These are phyloP conservation scores for Jaltomata sinuosa DNA, from an alignment of 257 asterid genomes.

Conservation along the genomic window DNA sequence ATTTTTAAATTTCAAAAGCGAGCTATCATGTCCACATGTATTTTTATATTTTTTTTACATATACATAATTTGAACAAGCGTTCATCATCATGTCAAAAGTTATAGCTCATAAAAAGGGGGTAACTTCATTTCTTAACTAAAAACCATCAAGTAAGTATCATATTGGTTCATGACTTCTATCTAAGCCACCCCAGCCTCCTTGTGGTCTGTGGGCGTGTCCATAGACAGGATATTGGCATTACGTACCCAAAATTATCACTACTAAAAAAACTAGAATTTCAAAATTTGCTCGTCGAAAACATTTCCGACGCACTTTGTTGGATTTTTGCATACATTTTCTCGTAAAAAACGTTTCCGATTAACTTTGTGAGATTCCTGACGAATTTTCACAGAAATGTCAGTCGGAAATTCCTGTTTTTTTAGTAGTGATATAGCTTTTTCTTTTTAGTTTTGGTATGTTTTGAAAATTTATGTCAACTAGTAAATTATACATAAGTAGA, in stretches of 20 bases:
- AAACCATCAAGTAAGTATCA: background rate
- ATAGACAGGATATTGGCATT: background rate
- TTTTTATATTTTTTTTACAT: background rate
- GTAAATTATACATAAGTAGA: background rate
- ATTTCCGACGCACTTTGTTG: no score
- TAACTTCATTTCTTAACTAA: background rate
- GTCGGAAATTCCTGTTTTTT: background rate
- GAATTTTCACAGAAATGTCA: no score
- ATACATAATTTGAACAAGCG: background rate
- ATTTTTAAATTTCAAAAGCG: background rate
- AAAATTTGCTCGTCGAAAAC: no score
- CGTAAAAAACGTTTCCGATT: background rate
- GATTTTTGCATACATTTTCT: background rate
- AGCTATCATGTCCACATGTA: accelerated
- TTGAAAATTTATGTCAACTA: background rate
- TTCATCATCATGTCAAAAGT: background rate
- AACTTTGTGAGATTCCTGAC: no score
- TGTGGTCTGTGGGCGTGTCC: background rate
- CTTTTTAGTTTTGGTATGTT: background rate
- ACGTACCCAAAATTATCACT: no score
- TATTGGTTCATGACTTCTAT: background rate
- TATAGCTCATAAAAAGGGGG: background rate
- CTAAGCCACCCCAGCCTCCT: background rate
- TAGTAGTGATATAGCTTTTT: background rate
- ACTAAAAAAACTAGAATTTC: no score